Evolutionary conservation across 2,329 filamentous ascomycete genomes (phyloP).

Genomic region (Pestalotiopsis sp.): DNA sequence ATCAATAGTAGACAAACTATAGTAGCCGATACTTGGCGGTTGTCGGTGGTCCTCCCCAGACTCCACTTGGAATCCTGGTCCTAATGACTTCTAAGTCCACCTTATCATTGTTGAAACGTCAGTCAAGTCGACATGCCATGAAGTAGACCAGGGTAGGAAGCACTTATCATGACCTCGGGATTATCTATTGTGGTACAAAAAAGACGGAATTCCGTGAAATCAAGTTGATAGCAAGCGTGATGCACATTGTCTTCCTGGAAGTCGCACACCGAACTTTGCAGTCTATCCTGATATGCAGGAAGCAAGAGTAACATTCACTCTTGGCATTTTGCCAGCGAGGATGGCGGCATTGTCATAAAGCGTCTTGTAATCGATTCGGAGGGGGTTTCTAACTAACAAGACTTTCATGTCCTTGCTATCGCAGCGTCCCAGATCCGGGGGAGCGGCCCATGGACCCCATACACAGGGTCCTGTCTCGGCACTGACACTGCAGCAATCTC

Average conservation of each 20-base stretch:
- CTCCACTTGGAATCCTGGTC: neutral
- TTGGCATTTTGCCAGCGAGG: neutral
- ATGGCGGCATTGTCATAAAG: neutral
- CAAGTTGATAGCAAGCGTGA: neutral
- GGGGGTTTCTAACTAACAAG: neutral
- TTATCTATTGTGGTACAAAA: neutral
- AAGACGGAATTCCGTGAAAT: slow-evolving; percentile 1
- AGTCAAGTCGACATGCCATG: neutral
- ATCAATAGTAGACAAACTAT: neutral
- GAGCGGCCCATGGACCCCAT: neutral
- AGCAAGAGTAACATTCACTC: neutral
- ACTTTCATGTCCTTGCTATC: neutral
- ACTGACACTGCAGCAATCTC: slow-evolving; percentile 2
- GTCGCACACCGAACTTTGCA: neutral
- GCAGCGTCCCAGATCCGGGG: neutral
- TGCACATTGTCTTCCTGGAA: neutral
- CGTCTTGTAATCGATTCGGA: no score
- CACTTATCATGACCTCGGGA: neutral
- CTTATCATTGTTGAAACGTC: neutral
- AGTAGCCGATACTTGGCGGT: neutral
- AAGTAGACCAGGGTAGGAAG: neutral
- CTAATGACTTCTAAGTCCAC: neutral
- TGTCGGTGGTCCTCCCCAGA: neutral
- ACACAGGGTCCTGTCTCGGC: neutral
- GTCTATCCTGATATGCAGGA: neutral